Percentiles rank a stretch among this genome's conserved stretches.
Evolutionary conservation across 2,329 filamentous ascomycete genomes (phyloP).

Genomic region (Stagonosporopsis vannaccii): DNA sequence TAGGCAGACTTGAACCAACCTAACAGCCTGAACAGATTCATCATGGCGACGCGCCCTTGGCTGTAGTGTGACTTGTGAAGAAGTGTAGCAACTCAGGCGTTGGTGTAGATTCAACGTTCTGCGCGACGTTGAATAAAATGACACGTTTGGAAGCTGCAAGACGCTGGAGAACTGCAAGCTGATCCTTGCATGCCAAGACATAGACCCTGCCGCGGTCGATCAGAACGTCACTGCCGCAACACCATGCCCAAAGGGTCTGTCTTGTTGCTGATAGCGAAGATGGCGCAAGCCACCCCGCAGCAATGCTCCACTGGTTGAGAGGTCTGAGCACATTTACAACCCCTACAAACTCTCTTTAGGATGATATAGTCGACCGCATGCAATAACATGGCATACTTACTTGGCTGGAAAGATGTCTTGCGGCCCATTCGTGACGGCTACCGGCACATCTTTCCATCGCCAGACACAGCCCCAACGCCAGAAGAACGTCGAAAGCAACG

Average conservation of each 20-base stretch:
- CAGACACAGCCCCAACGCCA: slow-evolving; percentile 45
- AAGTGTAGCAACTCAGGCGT: slow-evolving; percentile 24
- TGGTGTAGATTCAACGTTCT: slow-evolving; percentile 16
- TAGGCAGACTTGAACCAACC: slow-evolving; percentile 55
- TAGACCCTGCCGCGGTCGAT: slow-evolving; percentile 28
- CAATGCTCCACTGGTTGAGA: neutral
- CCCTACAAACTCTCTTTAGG: neutral
- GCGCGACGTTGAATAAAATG: slow-evolving; percentile 39
- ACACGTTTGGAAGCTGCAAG: slow-evolving; percentile 47
- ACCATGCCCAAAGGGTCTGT: neutral
- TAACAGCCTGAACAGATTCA: slow-evolving; percentile 75
- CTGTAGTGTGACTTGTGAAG: slow-evolving; percentile 26
- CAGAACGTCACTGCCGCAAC: slow-evolving; percentile 28
- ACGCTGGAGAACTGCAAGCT: slow-evolving; percentile 26
- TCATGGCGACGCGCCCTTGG: slow-evolving; percentile 50
- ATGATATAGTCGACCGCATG: neutral
- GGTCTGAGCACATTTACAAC: neutral
- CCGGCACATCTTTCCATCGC: slow-evolving; percentile 46
- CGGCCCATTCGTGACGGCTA: slow-evolving; percentile 51
- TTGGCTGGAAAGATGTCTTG: slow-evolving; percentile 51
- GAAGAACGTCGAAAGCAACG: slow-evolving; percentile 42
- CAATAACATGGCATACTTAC: slow-evolving; percentile 28
- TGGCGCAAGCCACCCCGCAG: neutral
- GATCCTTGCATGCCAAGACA: slow-evolving; percentile 38
- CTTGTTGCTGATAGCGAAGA: neutral